Evolutionary conservation across 495 filamentous ascomycete genomes (phyloP).

Genomic region (Annulohypoxylon maeteangense): DNA sequence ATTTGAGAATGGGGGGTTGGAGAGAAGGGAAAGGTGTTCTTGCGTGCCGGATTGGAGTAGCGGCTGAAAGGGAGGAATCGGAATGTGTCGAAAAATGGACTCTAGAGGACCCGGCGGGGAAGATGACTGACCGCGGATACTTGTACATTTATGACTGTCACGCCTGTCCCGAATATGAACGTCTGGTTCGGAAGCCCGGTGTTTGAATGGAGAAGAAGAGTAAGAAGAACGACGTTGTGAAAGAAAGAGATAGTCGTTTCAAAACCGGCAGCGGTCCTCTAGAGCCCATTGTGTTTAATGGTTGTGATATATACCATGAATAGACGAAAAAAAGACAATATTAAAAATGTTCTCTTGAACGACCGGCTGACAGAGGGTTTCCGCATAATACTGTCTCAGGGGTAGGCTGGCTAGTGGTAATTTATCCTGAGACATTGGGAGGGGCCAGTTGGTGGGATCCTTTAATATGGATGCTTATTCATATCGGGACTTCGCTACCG

Average conservation of each 20-base stretch:
- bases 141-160: conserved; percentile 49
- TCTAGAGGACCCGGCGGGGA: conserved; percentile 41
- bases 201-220: conserved; percentile 7
- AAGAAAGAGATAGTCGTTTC: conserved; percentile 19
- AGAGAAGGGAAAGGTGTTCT: conserved; percentile 23
- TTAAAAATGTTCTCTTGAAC: conserved; percentile 25
- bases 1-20: conserved; percentile 16
- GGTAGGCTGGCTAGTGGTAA: background rate
- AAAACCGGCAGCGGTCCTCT: conserved; percentile 29
- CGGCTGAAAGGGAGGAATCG: conserved; percentile 36
- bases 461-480: background rate
- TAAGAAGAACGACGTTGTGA: conserved; percentile 8
- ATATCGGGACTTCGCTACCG: background rate
- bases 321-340: conserved; percentile 47
- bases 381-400: background rate
- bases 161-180: conserved; percentile 46
- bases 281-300: conserved; percentile 47
- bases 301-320: conserved; percentile 48
- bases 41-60: conserved; percentile 36
- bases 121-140: conserved; percentile 36
- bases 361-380: background rate
- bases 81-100: conserved; percentile 37
- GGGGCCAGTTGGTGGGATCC: background rate
- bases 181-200: conserved; percentile 39
- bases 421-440: conserved; percentile 10